Percentiles rank a stretch among this genome's conserved stretches.
Evolutionary conservation across 148 eudicot species (phyloP).

Genomic region (Arbutus unedo): DNA sequence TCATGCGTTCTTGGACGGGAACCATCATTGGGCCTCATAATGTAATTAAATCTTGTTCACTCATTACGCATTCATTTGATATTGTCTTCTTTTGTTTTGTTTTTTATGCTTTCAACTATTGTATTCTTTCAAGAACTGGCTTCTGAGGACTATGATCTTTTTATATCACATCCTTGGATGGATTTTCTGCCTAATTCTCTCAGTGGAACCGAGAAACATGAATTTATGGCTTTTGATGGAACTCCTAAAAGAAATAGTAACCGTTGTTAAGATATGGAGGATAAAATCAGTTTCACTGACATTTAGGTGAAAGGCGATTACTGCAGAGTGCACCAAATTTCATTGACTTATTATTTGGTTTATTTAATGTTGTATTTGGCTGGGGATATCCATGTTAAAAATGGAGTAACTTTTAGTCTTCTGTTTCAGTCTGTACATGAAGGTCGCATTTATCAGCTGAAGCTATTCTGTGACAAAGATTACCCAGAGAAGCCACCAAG

Average conservation of each 20-base stretch:
- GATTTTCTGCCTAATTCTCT: neutral
- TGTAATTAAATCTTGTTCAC: slow-evolving; percentile 24
- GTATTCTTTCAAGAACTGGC: neutral
- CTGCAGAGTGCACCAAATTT: neutral
- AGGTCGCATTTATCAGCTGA: slow-evolving; percentile 59
- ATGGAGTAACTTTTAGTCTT: neutral
- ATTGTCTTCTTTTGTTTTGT: neutral
- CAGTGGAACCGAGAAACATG: neutral
- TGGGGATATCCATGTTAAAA: neutral
- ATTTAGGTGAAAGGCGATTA: neutral
- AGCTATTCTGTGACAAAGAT: slow-evolving; percentile 56
- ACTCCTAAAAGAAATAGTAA: neutral
- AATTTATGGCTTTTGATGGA: neutral
- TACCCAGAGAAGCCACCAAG: slow-evolving; percentile 59
- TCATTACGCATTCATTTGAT: neutral
- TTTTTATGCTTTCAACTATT: neutral
- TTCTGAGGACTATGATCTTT: neutral
- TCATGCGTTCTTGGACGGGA: slow-evolving; percentile 74
- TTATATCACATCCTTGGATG: neutral
- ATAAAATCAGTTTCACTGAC: neutral
- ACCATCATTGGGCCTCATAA: slow-evolving; percentile 67
- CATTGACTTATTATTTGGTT: neutral
- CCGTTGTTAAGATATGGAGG: neutral
- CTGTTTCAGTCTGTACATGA: slow-evolving; percentile 47
- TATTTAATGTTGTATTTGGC: neutral